phyloP scores from a whole-genome alignment of 176 grass and related monocot species.

The Musa beccarii region DNA sequence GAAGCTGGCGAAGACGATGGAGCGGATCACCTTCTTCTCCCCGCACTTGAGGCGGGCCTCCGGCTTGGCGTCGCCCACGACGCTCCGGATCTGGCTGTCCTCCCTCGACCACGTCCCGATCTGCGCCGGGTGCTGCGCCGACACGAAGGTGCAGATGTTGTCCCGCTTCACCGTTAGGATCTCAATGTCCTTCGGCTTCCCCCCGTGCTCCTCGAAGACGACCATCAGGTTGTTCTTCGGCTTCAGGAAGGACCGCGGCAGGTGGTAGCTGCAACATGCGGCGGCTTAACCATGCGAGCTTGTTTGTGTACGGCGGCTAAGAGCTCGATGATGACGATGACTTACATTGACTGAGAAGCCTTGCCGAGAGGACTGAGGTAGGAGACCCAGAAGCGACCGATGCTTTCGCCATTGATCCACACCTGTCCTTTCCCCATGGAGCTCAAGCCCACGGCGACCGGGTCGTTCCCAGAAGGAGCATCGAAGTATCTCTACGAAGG shows the following conservation, averaged over 20 bases:
- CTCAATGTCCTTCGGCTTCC: slow-evolving; percentile 52
- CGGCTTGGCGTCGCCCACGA: slow-evolving; percentile 35
- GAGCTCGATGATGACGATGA: background rate
- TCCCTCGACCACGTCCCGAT: slow-evolving; percentile 44
- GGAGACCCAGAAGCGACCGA: slow-evolving; percentile 65
- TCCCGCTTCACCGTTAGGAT: slow-evolving; percentile 63
- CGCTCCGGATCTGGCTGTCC: slow-evolving; percentile 38
- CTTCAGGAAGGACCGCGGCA: slow-evolving; percentile 69
- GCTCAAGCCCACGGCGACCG: slow-evolving; percentile 62
- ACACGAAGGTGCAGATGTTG: slow-evolving; percentile 63
- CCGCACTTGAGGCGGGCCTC: slow-evolving; percentile 53
- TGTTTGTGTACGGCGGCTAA: background rate
- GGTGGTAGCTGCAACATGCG: slow-evolving; percentile 43
- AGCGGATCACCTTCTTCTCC: slow-evolving; percentile 44
- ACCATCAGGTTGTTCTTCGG: slow-evolving; percentile 65
- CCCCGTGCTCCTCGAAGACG: slow-evolving; percentile 74
- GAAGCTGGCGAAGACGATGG: slow-evolving; percentile 74
- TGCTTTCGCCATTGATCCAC: slow-evolving; percentile 48
- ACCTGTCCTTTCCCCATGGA: slow-evolving; percentile 73
- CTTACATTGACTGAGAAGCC: slow-evolving; percentile 73
- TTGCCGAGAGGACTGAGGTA: slow-evolving; percentile 35
- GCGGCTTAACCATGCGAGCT: background rate
- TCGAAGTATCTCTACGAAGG: slow-evolving; percentile 73
- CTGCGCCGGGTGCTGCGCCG: slow-evolving; percentile 46
- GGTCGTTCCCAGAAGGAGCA: slow-evolving; percentile 48